Evolutionary conservation across 2,329 filamentous ascomycete species (phyloP), one percentile per base, ranked within the genome.

Genomic region (Pseudodiploospora longispora): DNA sequence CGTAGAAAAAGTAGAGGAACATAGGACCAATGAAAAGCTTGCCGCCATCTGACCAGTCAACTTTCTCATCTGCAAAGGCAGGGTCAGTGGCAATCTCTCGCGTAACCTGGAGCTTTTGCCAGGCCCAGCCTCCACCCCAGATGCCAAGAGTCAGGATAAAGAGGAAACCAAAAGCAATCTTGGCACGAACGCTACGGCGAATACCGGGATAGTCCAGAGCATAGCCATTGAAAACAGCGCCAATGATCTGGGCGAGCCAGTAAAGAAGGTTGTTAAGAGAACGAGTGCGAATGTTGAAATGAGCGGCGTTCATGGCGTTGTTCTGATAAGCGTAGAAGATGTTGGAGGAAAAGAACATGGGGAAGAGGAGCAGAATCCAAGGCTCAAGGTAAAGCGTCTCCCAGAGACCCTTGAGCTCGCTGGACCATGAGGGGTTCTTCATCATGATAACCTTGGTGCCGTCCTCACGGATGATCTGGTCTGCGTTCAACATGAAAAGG

Each of bases 341-440:
- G 53, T 78, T 76, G 50, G 73, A 72, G 28, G 65, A 69, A 59
- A 75, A 76, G 63, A 77, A 77, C 49, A 77, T 63, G 10, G 74
- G 74, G 36, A 76, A 61, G 55, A 76, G 66, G n/a, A 80, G 63
- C 41, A 88, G 51, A 55, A 89, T 83, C 66, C 83, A 90, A 5
- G 80, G 80, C 53, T 93, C 84, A 30, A 72, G 72, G 41, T 68
- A 66, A 45, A 95, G 66, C 1, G 85, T 87, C 62, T 93, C 76
- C 63, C 74, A 83, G 3, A 95, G 77, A 44, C 89, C 89, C 12
- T 76, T 51, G 49, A 95, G 64, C 66, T 95, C 89, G 3, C 85
- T 82, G 57, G 79, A 78, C 85, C 86, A 94, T 41, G 85, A 86
- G 4, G 89, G 89, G 64, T 94, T 86, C 71, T 93, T 91, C 85